Evolutionary conservation across 228 moss, liverwort and hornwort genomes (phyloP).

Genomic region (Sphagnum fallax): DNA sequence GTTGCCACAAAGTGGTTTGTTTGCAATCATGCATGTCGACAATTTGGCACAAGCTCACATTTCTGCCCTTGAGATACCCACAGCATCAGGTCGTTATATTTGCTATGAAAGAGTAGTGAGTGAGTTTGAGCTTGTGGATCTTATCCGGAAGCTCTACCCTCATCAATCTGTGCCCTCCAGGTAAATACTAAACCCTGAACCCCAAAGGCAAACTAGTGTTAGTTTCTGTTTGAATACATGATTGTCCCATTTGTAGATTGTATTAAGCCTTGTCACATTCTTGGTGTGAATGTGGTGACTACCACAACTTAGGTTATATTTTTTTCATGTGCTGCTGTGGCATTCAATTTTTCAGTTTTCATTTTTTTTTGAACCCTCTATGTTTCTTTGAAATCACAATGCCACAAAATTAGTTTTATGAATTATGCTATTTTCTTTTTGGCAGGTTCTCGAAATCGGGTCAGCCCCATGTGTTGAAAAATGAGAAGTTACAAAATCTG

Average conservation of each 20-base stretch:
- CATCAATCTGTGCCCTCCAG: constrained; percentile 46
- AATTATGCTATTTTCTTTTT: background rate
- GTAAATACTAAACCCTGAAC: constrained; percentile 12
- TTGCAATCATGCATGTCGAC: constrained; percentile 83
- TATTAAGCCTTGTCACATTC: background rate
- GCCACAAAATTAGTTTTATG: background rate
- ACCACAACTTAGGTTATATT: background rate
- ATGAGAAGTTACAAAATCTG: background rate
- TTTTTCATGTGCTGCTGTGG: background rate
- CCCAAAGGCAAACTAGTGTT: background rate
- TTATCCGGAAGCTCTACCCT: constrained; percentile 47
- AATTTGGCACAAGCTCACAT: constrained; percentile 79
- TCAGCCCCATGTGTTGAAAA: background rate
- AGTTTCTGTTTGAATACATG: too few species aligned
- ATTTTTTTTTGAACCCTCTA: background rate
- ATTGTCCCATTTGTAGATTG: background rate
- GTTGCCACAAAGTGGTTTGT: constrained; percentile 59
- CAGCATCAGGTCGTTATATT: constrained; percentile 75
- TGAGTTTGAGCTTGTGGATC: constrained; percentile 52
- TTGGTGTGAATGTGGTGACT: background rate
- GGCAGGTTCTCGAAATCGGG: background rate
- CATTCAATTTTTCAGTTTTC: background rate
- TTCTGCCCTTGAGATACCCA: constrained; percentile 51
- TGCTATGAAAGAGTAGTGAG: constrained; percentile 68
- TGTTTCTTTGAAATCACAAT: background rate